Evolutionary conservation across 441 rosid genomes (phyloP).

Genomic region (Pelargonium citronellum): DNA sequence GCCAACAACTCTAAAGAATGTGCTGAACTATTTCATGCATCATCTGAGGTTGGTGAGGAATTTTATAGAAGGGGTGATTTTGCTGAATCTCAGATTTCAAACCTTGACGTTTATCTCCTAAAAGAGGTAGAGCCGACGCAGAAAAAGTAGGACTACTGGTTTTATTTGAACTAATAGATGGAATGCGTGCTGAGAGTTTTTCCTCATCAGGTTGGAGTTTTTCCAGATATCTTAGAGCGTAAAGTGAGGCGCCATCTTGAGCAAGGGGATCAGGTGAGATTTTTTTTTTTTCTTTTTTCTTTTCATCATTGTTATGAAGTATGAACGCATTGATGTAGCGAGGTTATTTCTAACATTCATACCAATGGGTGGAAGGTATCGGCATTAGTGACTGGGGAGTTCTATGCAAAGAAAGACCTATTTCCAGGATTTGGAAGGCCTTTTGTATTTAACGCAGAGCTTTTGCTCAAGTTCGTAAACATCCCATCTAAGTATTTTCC

Average conservation of each 20-base stretch:
- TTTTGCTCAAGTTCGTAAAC: constrained; percentile 51
- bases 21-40: constrained; percentile 47
- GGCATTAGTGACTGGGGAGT: constrained; percentile 78
- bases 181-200: constrained; percentile 19
- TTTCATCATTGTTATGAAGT: constrained; percentile 14
- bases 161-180: constrained; percentile 6
- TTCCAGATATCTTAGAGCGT: constrained; percentile 74
- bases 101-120: constrained; percentile 52
- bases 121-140: constrained; percentile 40
- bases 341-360: constrained; percentile 12
- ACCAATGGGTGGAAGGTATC: constrained; percentile 49
- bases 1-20: constrained; percentile 33
- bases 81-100: constrained; percentile 56
- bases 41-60: constrained; percentile 60
- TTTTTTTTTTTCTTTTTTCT: constrained; percentile 15
- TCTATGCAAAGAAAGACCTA: constrained; percentile 63
- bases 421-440: constrained; percentile 91
- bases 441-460: constrained; percentile 65
- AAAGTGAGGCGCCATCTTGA: constrained; percentile 64
- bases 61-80: constrained; percentile 66
- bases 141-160: constrained; percentile 1
- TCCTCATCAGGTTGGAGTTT: constrained; percentile 59
- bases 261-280: constrained; percentile 67
- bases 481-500: constrained; percentile 12
- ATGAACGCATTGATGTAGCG: constrained; percentile 9